These are phyloP conservation scores for Fusarium falciforme DNA, from an alignment of 2,329 filamentous ascomycete species.

Conservation along the genomic window DNA sequence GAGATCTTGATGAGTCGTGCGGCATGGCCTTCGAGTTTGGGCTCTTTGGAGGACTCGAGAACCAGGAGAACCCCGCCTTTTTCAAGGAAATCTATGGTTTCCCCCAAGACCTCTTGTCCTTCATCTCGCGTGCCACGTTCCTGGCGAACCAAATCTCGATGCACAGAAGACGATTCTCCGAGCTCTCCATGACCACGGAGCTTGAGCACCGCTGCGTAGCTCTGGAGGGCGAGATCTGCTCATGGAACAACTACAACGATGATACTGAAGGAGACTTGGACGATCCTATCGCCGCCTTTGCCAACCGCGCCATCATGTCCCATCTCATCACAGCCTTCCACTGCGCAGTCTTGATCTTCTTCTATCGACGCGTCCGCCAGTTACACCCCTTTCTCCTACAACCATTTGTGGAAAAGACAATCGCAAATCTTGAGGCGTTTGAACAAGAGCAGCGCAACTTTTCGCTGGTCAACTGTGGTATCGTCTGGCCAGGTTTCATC, in stretches of 20 bases:
- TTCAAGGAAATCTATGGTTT: neutral
- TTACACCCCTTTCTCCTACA: neutral
- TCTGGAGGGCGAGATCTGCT: neutral
- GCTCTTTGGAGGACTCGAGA: neutral
- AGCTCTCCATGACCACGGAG: neutral
- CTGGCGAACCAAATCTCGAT: neutral
- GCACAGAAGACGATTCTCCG: neutral
- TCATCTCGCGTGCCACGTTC: neutral
- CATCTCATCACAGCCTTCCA: neutral
- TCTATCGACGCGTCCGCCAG: neutral
- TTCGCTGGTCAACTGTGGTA: neutral
- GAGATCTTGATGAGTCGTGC: neutral
- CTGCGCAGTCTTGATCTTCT: neutral
- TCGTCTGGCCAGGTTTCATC: neutral
- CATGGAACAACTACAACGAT: neutral
- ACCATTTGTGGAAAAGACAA: neutral
- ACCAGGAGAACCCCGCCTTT: neutral
- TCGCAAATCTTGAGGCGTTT: neutral
- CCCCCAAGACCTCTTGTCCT: neutral
- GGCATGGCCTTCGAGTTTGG: neutral
- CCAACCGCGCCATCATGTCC: neutral
- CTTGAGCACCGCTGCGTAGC: neutral
- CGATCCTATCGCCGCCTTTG: neutral
- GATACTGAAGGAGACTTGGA: neutral
- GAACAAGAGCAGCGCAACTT: neutral